phyloP scores from a whole-genome alignment of 1,139 yeast species.

The Zygotorulaspora mrakii region DNA sequence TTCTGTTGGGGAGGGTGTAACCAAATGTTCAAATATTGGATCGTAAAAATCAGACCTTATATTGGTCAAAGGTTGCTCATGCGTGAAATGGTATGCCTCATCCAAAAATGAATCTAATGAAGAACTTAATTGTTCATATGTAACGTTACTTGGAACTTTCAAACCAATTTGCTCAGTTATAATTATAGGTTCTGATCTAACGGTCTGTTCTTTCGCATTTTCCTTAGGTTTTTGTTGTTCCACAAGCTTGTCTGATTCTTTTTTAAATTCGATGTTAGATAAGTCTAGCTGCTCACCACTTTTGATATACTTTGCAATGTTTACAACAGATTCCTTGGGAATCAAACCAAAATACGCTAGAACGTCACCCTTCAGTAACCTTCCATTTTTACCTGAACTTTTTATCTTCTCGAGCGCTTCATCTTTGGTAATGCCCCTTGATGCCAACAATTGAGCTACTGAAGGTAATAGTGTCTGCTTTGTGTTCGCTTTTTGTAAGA shows the following conservation, averaged over 20 bases:
- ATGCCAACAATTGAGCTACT: constrained; percentile 62
- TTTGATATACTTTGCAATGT: constrained; percentile 55
- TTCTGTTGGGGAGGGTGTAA: constrained; percentile 54
- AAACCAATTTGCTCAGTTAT: constrained; percentile 23
- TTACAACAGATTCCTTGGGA: constrained; percentile 48
- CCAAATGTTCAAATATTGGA: constrained; percentile 62
- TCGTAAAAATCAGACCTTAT: constrained; percentile 49
- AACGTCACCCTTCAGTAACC: constrained; percentile 86
- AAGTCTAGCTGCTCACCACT: constrained; percentile 68
- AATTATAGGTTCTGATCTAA: constrained; percentile 32
- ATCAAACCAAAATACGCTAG: constrained; percentile 78
- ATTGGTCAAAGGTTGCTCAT: constrained; percentile 21
- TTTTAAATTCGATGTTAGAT: constrained; percentile 56
- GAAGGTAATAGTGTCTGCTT: constrained; percentile 74
- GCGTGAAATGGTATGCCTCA: constrained; percentile 26
- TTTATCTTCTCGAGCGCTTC: constrained; percentile 69
- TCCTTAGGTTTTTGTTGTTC: constrained; percentile 22
- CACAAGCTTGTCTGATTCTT: constrained; percentile 39
- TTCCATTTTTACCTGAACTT: constrained; percentile 87
- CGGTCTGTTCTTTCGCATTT: constrained; percentile 19
- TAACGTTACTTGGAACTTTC: constrained; percentile 18
- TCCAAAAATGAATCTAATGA: constrained; percentile 24
- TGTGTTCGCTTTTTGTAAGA: constrained; percentile 49
- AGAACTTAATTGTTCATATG: constrained; percentile 18
- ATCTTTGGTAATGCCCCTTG: constrained; percentile 57